A percentile compares a stretch with the other conserved stretches of the same genome.
These are phyloP conservation scores for Fusarium sp. DNA, from an alignment of 2,329 filamentous ascomycete genomes.

Conservation along the genomic window DNA sequence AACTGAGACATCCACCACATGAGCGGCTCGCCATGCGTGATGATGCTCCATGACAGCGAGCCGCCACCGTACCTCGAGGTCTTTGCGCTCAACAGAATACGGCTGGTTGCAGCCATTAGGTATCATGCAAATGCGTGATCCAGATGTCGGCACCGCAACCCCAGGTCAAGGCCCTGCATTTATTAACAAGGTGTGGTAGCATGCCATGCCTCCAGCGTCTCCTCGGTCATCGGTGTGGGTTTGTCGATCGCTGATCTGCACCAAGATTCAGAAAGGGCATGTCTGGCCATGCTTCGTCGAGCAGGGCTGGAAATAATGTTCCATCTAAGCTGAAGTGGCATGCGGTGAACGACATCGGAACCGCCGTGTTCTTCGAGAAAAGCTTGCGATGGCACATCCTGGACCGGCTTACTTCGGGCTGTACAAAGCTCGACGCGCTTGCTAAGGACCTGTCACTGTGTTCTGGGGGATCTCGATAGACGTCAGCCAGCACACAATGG, in stretches of 20 bases:
- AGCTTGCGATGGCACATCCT: neutral
- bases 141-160: conserved; percentile 1
- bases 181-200: neutral
- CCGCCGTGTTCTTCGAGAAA: neutral
- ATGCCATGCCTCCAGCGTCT: neutral
- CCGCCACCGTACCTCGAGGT: neutral
- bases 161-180: neutral
- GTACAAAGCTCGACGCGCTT: neutral
- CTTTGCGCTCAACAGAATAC: neutral
- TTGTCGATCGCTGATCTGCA: conserved; percentile 31
- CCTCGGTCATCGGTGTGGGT: conserved; percentile 4
- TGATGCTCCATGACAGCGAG: conserved; percentile 19
- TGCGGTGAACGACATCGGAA: neutral
- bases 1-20: conserved; percentile 25
- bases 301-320: conserved; percentile 8
- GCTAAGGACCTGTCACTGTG: neutral
- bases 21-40: conserved; percentile 23
- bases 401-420: neutral
- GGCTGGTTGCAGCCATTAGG: conserved; percentile 1
- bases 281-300: neutral
- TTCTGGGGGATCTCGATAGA: neutral
- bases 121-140: conserved; percentile 8
- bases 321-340: neutral
- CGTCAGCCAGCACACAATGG: neutral
- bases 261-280: conserved; percentile 20